phyloP scores from a whole-genome alignment of 2,329 filamentous ascomycete species.

The Cordyceps cicadae region DNA sequence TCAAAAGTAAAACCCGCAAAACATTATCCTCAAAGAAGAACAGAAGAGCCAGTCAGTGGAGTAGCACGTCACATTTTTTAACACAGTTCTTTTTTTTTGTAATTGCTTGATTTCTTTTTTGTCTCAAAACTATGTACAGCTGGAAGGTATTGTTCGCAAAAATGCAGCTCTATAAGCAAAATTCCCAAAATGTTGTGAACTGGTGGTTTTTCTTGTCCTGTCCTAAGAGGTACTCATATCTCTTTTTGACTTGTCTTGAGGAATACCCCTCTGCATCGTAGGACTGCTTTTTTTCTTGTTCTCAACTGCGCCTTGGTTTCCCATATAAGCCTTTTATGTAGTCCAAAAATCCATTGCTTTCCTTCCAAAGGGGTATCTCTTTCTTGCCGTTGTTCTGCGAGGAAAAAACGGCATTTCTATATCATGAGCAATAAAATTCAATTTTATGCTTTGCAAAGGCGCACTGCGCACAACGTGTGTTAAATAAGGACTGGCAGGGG shows the following conservation, averaged over 20 bases:
- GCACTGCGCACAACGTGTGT: conserved; percentile 6
- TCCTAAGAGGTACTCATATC: not conserved
- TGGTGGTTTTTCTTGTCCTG: not conserved
- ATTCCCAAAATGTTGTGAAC: not conserved
- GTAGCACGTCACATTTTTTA: not conserved
- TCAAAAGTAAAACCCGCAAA: not conserved
- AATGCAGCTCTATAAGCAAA: not conserved
- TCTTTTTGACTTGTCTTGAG: not conserved
- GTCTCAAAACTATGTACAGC: not conserved
- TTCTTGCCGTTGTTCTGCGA: not conserved
- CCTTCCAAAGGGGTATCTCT: conserved; percentile 11
- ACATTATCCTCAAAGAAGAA: not conserved
- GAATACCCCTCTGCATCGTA: not conserved
- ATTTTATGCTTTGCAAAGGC: conserved; percentile 6
- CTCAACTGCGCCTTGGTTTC: conserved; percentile 2
- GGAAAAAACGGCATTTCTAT: not conserved
- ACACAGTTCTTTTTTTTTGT: not conserved
- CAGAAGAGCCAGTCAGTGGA: not conserved
- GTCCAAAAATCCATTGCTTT: not conserved
- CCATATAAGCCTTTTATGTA: not conserved
- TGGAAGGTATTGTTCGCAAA: conserved; percentile 4
- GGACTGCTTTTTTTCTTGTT: not conserved
- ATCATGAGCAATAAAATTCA: conserved; percentile 10
- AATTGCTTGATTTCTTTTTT: not conserved
- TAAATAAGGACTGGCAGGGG: not conserved